A percentile compares a stretch with the other conserved stretches of the same genome.
Evolutionary conservation across 192 early-diverging fungal genomes (phyloP).

Genomic region (Cladochytrium replicatum): DNA sequence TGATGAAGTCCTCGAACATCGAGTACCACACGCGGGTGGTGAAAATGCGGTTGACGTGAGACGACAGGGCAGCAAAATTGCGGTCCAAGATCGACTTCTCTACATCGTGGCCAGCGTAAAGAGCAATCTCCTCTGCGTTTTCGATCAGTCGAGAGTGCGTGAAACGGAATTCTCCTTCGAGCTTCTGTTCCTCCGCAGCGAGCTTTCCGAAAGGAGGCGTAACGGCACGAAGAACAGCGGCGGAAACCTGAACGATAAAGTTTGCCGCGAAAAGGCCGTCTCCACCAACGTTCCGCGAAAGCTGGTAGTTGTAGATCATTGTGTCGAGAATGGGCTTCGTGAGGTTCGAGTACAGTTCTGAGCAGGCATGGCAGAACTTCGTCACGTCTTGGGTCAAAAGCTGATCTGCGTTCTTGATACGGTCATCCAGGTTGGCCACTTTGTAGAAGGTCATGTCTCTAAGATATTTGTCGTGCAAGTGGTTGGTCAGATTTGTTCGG

Average conservation of each 20-base stretch:
- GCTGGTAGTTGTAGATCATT: conserved; percentile 83
- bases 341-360: conserved; percentile 83
- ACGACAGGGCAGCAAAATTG: conserved; percentile 67
- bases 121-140: conserved; percentile 92
- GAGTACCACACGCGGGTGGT: conserved; percentile 77
- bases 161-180: conserved; percentile 90
- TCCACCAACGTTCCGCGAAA: conserved; percentile 74
- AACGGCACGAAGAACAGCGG: conserved; percentile 64
- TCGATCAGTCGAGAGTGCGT: conserved; percentile 89
- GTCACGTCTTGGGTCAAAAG: conserved; percentile 71
- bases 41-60: conserved; percentile 80
- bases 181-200: conserved; percentile 80
- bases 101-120: conserved; percentile 73
- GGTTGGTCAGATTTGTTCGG: conserved; percentile 60
- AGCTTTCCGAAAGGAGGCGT: conserved; percentile 96
- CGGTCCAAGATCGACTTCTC: conserved; percentile 76
- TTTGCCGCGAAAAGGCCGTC: conserved; percentile 75
- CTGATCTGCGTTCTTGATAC: conserved; percentile 87
- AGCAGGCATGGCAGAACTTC: conserved; percentile 80
- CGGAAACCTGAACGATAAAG: conserved; percentile 68
- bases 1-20: conserved; percentile 96
- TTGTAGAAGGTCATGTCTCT: conserved; percentile 89
- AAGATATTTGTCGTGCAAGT: conserved; percentile 79
- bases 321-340: conserved; percentile 93
- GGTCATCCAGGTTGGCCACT: conserved; percentile 84